Evolutionary conservation across 805 yeast genomes (phyloP), one percentile per base, ranked within the genome.

Genomic region (Lachancea sp.): DNA sequence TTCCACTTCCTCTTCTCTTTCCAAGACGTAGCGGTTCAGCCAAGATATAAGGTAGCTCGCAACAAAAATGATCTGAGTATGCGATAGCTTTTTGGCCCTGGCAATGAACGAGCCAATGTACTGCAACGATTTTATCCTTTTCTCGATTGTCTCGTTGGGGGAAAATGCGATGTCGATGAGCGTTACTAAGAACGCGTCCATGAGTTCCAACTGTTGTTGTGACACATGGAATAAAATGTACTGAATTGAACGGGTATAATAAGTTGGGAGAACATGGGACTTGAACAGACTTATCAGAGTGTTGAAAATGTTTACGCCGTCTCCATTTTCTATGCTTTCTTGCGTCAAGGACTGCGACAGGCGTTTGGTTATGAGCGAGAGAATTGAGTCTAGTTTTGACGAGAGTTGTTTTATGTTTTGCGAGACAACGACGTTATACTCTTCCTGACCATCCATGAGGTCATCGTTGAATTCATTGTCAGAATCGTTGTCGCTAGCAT

Each of bases 91-190:
- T 51, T 80, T 79, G 10, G 95, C 95, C 45, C 99, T 75, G 1
- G 98, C 93, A 47, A 91, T 78, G 58, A 81, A 91, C 2, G 96
- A 87, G 1, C 96, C 82, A 45, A 91, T 73, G 61, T 93, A 91
- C 65, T 93, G 98, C 75, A 90, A 76, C 2, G 96, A 85, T 68
- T 90, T 90, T 52, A 88, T 79, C 54, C 95, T 77, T 52, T 80
- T 82, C 45, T 86, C 91, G 31, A 80, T 68, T 20, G 79, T 75
- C 60, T 85, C 89, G 36, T 71, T 69, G 9, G 81, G 74, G 42
- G 81, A 77, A 61, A 93, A 82, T 2, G 95, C 87, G 33, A 84
- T 77, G 58, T 91, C 97, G 36, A 91, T 80, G 52, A 93, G 70
- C 34, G 85, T 71, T 2, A 85, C 95, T 54, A 91, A 66, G 60